phyloP scores from a whole-genome alignment of 306 rosid genomes.

The Malus asiatica region DNA sequence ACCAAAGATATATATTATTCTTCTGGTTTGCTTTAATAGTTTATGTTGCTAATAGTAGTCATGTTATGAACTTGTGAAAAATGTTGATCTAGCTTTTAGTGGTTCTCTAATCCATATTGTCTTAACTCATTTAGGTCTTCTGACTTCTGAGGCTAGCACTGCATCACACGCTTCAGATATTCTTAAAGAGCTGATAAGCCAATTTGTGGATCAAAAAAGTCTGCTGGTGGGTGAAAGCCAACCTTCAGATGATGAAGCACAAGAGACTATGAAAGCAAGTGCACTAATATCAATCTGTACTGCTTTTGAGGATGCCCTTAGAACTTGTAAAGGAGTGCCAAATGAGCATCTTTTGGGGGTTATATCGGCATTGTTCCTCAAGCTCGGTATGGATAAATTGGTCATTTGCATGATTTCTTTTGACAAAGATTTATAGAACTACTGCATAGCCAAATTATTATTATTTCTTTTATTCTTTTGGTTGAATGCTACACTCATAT shows the following conservation, averaged over 20 bases:
- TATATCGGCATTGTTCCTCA: conserved; percentile 63
- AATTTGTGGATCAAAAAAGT: conserved; percentile 29
- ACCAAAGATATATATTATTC: neutral
- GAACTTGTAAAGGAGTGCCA: conserved; percentile 46
- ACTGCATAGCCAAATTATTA: too few species aligned
- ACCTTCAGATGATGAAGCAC: conserved; percentile 27
- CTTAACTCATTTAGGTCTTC: conserved; percentile 54
- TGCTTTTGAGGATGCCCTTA: conserved; percentile 52
- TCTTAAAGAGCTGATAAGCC: conserved; percentile 53
- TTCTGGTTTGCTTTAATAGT: neutral
- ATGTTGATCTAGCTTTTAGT: neutral
- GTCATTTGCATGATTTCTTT: neutral
- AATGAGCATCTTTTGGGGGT: conserved; percentile 59
- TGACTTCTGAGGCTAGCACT: conserved; percentile 47
- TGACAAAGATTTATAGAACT: neutral
- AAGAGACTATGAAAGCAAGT: conserved; percentile 31
- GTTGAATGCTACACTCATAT: neutral
- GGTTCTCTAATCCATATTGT: conserved; percentile 30
- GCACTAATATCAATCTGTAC: conserved; percentile 52
- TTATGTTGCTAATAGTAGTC: neutral
- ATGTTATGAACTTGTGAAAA: neutral
- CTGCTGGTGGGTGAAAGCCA: conserved; percentile 24
- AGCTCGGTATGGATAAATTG: conserved; percentile 49
- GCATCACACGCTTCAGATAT: conserved; percentile 63
- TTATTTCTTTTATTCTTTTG: neutral